A percentile compares a stretch with the other conserved stretches of the same genome.
phyloP scores from a whole-genome alignment of 1,284 basidiomycete genomes.

The Ceratobasidium sp. region DNA sequence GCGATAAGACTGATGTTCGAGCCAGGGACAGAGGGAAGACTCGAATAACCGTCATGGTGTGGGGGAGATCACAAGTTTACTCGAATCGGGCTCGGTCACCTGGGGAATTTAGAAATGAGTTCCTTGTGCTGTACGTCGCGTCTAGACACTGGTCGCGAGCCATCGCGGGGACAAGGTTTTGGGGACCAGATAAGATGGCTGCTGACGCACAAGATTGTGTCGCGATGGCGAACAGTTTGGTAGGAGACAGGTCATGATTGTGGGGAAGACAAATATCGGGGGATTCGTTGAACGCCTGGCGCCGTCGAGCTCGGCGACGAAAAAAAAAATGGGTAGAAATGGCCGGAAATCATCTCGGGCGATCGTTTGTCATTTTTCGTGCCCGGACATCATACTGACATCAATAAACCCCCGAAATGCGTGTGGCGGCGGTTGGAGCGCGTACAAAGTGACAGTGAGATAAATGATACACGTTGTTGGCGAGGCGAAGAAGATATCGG shows the following conservation, averaged over 20 bases:
- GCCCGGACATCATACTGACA: not conserved
- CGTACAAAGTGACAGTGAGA: not conserved
- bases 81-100: not conserved
- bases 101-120: not conserved
- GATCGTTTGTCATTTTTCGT: not conserved
- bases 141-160: conserved; percentile 9
- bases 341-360: no score
- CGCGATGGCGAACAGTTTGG: not conserved
- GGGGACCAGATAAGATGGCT: conserved; percentile 20
- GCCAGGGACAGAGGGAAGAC: not conserved
- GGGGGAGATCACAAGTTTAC: conserved; percentile 4
- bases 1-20: no score
- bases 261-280: not conserved
- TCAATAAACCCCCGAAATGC: not conserved
- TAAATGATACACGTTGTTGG: not conserved
- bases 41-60: not conserved
- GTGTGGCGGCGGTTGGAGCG: not conserved
- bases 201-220: conserved; percentile 2
- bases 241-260: not conserved
- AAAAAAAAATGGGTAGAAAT: not conserved
- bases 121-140: not conserved
- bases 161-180: conserved; percentile 29
- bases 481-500: not conserved
- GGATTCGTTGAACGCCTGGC: not conserved
- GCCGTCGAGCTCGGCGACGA: not conserved